phyloP scores from a whole-genome alignment of 441 rosid species.

The Erysimum cheiri region DNA sequence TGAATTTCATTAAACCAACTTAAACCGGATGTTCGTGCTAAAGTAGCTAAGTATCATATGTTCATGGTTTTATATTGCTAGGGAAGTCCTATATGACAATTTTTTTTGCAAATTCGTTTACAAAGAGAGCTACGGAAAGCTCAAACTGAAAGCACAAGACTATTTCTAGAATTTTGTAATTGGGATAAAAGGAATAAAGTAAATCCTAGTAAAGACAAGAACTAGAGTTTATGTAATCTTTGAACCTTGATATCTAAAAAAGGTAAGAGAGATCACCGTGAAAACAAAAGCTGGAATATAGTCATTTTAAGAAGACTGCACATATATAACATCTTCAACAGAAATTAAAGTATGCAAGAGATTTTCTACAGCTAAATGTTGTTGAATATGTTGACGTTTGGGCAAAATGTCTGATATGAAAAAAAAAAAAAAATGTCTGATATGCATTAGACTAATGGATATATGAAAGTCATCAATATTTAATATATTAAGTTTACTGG shows the following conservation, averaged over 20 bases:
- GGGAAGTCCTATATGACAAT: not conserved
- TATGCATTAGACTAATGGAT: too few relatives aligned
- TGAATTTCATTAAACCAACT: too few relatives aligned
- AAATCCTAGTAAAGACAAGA: not conserved
- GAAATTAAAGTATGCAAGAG: not conserved
- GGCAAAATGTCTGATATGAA: too few relatives aligned
- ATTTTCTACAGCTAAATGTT: not conserved
- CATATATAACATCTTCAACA: not conserved
- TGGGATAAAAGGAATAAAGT: slow-evolving; percentile 2
- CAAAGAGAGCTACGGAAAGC: not conserved
- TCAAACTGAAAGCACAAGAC: not conserved
- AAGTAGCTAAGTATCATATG: too few relatives aligned
- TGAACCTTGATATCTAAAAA: slow-evolving; percentile 2
- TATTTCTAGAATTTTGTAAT: not conserved
- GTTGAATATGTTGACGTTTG: too few relatives aligned
- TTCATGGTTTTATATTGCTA: too few relatives aligned
- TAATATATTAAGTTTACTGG: too few relatives aligned
- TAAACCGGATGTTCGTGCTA: too few relatives aligned
- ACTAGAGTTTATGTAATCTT: not conserved
- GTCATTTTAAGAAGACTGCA: not conserved
- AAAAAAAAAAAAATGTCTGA: too few relatives aligned
- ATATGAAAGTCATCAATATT: too few relatives aligned
- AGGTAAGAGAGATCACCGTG: not conserved
- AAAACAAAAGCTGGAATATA: not conserved
- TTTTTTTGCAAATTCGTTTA: slow-evolving; percentile 5